Base-by-base conservation (phyloP, 2,329 filamentous ascomycete genomes). In the Plectosphaerella sp. region DNA sequence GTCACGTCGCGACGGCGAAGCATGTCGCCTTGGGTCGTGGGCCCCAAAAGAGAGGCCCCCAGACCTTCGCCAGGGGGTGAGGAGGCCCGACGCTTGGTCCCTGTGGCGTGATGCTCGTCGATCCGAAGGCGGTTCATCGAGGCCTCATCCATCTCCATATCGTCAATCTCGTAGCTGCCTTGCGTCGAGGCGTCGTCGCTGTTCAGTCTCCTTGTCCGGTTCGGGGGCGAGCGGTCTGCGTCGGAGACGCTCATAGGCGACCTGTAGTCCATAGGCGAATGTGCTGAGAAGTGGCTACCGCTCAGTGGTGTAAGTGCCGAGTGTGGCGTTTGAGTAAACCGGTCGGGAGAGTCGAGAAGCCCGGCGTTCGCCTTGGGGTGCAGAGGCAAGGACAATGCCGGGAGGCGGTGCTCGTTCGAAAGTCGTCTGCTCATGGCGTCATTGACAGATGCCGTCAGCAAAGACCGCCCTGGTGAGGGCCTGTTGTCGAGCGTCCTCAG, bases 71-170 rank as follows among this genome's bases (percentile, higher is more conserved):
- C 67, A 0, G 73, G 76, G 1, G 80, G 79, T 24, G 79, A 83
- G 0, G 78, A 79, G 2, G 80, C 80, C 39, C 80, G 72, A 46
- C 80, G 74, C 66, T 84, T 84, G 54, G 75, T 75, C 7, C 79
- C 77, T 9, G 66, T 61, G 3, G 72, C 64, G 42, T 76, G 69
- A 8, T 63, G 55, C 47, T 78, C 78, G 46, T 82, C 78, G 18
- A 79, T 71, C 18, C 75, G 73, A 9, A 80, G 70, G 64, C 67
- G 75, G 72, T 62, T 82, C 62, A 78, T 73, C 60, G 59, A 77
- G 63, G 63, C 76, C 64, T 81, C 79, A 10, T 81, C 79, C 22
- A 74, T 77, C 1, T 79, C 77, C 60, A 69, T 70, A n/a, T 79
- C 75, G 16, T 74, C 71, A 16, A 58, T 58, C 1, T 76, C 74